These are phyloP conservation scores for Teratosphaeria epicoccoides DNA, from an alignment of 2,329 filamentous ascomycete species.

Conservation along the genomic window DNA sequence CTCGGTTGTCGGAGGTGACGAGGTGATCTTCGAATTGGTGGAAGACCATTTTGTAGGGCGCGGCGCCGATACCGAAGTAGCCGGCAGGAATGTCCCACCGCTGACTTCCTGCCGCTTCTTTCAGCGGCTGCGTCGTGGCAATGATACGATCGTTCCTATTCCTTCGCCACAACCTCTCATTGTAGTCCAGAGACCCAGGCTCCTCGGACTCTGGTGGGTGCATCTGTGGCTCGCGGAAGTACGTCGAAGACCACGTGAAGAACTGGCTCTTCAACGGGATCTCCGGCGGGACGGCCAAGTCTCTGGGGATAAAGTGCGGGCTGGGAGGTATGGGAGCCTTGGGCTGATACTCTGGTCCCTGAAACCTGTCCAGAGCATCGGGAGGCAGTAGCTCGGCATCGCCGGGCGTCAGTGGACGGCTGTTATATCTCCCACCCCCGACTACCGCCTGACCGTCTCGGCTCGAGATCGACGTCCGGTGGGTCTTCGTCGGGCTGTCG, in stretches of 20 bases:
- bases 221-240: slow-evolving; percentile 98
- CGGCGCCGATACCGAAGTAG: slow-evolving; percentile 78
- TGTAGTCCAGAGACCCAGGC: slow-evolving; percentile 91
- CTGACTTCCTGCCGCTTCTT: slow-evolving; percentile 72
- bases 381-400: slow-evolving; percentile 44
- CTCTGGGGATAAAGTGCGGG: slow-evolving; percentile 57
- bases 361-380: slow-evolving; percentile 55
- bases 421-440: slow-evolving; percentile 26
- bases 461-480: slow-evolving; percentile 12
- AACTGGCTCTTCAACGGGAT: slow-evolving; percentile 77
- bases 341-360: slow-evolving; percentile 49
- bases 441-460: neutral
- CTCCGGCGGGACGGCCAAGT: slow-evolving; percentile 46
- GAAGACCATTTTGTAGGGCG: slow-evolving; percentile 87
- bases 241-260: slow-evolving; percentile 89
- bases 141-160: slow-evolving; percentile 89
- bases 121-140: slow-evolving; percentile 83
- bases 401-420: slow-evolving; percentile 30
- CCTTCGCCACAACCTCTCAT: slow-evolving; percentile 83
- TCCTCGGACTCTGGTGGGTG: slow-evolving; percentile 91
- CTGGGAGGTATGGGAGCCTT: slow-evolving; percentile 69
- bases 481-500: slow-evolving; percentile 16
- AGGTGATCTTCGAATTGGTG: slow-evolving; percentile 97
- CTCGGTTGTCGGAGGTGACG: slow-evolving; percentile 83
- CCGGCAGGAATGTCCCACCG: slow-evolving; percentile 77